Conservation (phyloP, 495 filamentous ascomycete species). For the Aspergillus indologenus region DNA sequence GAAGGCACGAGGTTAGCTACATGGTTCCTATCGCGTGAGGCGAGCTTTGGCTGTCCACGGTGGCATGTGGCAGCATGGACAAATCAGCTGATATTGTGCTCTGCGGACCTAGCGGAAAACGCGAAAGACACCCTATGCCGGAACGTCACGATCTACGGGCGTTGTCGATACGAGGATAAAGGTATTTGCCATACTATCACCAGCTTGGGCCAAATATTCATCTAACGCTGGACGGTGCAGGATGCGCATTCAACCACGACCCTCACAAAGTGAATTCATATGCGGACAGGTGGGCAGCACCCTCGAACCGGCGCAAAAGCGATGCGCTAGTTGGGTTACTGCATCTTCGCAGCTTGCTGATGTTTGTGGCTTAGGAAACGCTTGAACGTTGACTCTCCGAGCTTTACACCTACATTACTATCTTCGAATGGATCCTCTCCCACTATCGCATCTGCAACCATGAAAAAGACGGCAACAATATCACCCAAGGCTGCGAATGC, state of each 20-base stretch:
- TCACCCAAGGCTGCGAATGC: conserved; percentile 86
- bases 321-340: neutral
- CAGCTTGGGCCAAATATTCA: conserved; percentile 26
- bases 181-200: conserved; percentile 35
- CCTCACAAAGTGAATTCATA: conserved; percentile 56
- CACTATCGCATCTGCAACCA: conserved; percentile 29
- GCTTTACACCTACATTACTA: conserved; percentile 76
- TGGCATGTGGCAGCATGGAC: neutral
- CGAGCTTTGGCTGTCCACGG: neutral
- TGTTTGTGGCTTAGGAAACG: conserved; percentile 62
- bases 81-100: conserved; percentile 11
- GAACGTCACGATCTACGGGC: conserved; percentile 91
- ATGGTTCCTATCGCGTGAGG: neutral
- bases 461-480: conserved; percentile 65
- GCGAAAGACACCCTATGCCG: conserved; percentile 87
- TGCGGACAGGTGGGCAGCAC: conserved; percentile 52
- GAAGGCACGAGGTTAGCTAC: conserved; percentile 58
- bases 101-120: conserved; percentile 45
- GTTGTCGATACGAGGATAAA: conserved; percentile 88
- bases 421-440: conserved; percentile 44
- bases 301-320: neutral
- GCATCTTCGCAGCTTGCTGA: conserved; percentile 15
- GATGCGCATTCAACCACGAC: conserved; percentile 90
- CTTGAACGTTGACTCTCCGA: conserved; percentile 93
- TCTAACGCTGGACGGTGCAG: conserved; percentile 40